These are phyloP conservation scores for Gaultheria prostrata DNA, from an alignment of 148 eudicot genomes.

Conservation along the genomic window DNA sequence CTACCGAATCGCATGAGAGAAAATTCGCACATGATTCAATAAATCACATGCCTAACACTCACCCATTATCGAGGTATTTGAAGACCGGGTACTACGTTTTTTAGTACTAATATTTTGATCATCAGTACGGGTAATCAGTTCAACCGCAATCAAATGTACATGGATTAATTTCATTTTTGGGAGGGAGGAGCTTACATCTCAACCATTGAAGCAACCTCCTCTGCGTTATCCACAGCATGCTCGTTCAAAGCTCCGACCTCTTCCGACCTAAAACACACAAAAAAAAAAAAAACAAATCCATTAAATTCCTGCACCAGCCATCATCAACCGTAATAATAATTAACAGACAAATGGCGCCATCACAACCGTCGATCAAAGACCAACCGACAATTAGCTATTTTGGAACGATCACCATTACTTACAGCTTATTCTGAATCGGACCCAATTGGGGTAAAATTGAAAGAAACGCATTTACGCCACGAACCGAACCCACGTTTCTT, in stretches of 20 bases:
- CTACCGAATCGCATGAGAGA: background rate
- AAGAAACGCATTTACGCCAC: background rate
- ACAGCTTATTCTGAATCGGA: background rate
- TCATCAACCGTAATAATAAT: background rate
- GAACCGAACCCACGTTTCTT: background rate
- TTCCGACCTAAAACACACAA: constrained; percentile 38
- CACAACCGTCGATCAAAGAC: background rate
- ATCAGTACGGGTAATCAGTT: background rate
- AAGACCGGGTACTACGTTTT: too few relatives aligned
- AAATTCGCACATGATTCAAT: background rate
- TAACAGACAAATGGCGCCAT: background rate
- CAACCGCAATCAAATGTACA: background rate
- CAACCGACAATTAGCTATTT: background rate
- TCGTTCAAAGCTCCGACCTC: constrained; percentile 52
- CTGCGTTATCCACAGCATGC: constrained; percentile 70
- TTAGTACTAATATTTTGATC: too few relatives aligned
- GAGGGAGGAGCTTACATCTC: constrained; percentile 53
- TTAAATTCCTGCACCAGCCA: background rate
- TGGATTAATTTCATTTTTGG: background rate
- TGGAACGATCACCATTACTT: background rate
- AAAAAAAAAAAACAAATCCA: background rate
- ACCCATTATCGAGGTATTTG: background rate
- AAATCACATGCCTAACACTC: background rate
- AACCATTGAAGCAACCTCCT: constrained; percentile 67
- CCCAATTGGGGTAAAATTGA: background rate